A percentile compares a stretch with the other conserved stretches of the same genome.
Evolutionary conservation across 2,329 filamentous ascomycete genomes (phyloP).

Genomic region (Aspergillus sp.): DNA sequence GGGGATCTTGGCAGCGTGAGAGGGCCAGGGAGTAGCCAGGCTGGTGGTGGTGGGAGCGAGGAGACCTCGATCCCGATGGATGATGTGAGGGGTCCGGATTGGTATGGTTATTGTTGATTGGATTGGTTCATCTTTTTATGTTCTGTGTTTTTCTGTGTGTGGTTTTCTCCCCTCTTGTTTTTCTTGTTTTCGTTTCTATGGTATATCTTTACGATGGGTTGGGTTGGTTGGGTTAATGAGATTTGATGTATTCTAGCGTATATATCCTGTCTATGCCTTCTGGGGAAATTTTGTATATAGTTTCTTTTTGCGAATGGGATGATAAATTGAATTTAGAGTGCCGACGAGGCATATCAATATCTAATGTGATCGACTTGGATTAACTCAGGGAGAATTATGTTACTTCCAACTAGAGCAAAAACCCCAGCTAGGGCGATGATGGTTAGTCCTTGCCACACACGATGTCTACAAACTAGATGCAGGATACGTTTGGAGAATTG

Average conservation of each 20-base stretch:
- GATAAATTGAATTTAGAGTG: not conserved
- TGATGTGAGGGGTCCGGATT: conserved; percentile 11
- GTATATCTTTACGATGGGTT: not conserved
- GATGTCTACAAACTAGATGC: too few relatives aligned
- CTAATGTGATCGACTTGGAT: too few relatives aligned
- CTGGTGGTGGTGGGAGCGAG: conserved; percentile 5
- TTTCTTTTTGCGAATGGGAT: not conserved
- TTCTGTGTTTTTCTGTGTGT: not conserved
- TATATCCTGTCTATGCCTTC: not conserved
- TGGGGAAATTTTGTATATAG: not conserved
- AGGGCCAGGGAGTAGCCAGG: conserved; percentile 1
- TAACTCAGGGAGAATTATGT: too few relatives aligned
- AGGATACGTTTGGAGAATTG: too few relatives aligned
- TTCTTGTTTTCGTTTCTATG: not conserved
- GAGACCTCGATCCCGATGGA: conserved; percentile 1
- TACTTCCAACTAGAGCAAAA: too few relatives aligned
- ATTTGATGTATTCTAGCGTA: not conserved
- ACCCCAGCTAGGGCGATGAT: too few relatives aligned
- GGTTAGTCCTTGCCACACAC: too few relatives aligned
- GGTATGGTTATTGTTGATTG: conserved; percentile 17
- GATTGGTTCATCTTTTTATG: not conserved
- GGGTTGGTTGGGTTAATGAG: not conserved
- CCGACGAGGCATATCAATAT: too few relatives aligned
- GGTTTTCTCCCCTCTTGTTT: not conserved
- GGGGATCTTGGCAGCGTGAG: conserved; percentile 22